Conservation (phyloP, 306 rosid species). For the Lathyrus aphaca region DNA sequence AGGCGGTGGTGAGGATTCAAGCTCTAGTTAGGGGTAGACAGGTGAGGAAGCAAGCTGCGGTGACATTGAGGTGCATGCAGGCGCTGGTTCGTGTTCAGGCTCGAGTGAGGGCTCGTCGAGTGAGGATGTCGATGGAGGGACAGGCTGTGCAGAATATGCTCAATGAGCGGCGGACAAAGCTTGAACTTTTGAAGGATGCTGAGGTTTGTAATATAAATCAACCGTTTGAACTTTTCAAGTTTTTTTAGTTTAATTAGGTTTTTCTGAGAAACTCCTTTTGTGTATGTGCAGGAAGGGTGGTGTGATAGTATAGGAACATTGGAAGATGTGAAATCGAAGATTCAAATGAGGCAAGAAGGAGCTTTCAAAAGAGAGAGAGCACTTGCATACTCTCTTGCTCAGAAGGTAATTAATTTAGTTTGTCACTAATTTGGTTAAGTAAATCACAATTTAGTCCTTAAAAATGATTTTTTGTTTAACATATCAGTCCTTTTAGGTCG, state of each 20-base stretch:
- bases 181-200: slow-evolving; percentile 81
- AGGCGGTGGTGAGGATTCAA: slow-evolving; percentile 95
- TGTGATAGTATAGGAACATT: slow-evolving; percentile 89
- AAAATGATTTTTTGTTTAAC: background rate
- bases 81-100: slow-evolving; percentile 98
- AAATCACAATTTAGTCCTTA: background rate
- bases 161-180: slow-evolving; percentile 60
- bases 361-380: slow-evolving; percentile 96
- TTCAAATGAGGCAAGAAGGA: slow-evolving; percentile 93
- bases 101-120: slow-evolving; percentile 90
- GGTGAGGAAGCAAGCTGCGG: slow-evolving; percentile 98
- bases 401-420: slow-evolving; percentile 59
- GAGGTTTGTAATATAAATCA: slow-evolving; percentile 65
- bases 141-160: slow-evolving; percentile 89
- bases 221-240: background rate
- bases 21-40: slow-evolving; percentile 91
- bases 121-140: slow-evolving; percentile 88
- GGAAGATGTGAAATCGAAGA: slow-evolving; percentile 71
- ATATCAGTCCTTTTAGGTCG: background rate
- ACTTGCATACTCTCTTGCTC: slow-evolving; percentile 87
- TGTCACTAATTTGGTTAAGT: no score
- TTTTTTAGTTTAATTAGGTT: background rate
- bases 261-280: slow-evolving; percentile 10
- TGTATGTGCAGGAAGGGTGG: slow-evolving; percentile 80
- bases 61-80: slow-evolving; percentile 97